Percentiles rank a stretch among this genome's conserved stretches.
phyloP scores from a whole-genome alignment of 331 rosid genomes.

The Saraca asoca region DNA sequence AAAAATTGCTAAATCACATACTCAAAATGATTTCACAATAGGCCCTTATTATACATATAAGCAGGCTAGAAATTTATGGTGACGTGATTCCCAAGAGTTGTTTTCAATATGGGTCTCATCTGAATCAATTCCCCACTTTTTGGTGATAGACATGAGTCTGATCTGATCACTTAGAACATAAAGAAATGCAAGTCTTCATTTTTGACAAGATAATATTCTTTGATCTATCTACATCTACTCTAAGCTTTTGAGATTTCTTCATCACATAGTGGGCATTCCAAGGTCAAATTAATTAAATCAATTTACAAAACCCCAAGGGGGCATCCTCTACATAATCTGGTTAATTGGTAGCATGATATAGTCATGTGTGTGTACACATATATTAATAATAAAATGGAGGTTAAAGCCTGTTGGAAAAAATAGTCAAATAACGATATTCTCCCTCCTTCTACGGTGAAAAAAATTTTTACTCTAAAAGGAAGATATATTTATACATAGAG shows the following conservation, averaged over 20 bases:
- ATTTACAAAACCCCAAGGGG: conserved; percentile 27
- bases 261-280: conserved; percentile 36
- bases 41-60: conserved; percentile 36
- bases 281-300: conserved; percentile 28
- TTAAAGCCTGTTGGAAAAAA: too few relatives aligned
- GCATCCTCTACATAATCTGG: conserved; percentile 37
- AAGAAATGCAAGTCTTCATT: conserved; percentile 27
- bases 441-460: too few relatives aligned
- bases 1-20: conserved; percentile 6
- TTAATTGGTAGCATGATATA: conserved; percentile 49
- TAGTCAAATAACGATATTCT: too few relatives aligned
- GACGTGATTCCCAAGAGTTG: conserved; percentile 51
- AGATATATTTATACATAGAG: too few relatives aligned
- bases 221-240: conserved; percentile 34
- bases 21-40: conserved; percentile 15
- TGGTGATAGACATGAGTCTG: conserved; percentile 46
- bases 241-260: conserved; percentile 31
- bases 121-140: conserved; percentile 44
- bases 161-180: conserved; percentile 46
- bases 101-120: conserved; percentile 20
- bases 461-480: too few relatives aligned
- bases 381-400: too few relatives aligned
- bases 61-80: conserved; percentile 37
- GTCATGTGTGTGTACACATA: conserved; percentile 25
- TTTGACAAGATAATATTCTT: conserved; percentile 46